These are phyloP conservation scores for Fusarium sp. DNA, from an alignment of 2,329 filamentous ascomycete genomes.

Conservation along the genomic window DNA sequence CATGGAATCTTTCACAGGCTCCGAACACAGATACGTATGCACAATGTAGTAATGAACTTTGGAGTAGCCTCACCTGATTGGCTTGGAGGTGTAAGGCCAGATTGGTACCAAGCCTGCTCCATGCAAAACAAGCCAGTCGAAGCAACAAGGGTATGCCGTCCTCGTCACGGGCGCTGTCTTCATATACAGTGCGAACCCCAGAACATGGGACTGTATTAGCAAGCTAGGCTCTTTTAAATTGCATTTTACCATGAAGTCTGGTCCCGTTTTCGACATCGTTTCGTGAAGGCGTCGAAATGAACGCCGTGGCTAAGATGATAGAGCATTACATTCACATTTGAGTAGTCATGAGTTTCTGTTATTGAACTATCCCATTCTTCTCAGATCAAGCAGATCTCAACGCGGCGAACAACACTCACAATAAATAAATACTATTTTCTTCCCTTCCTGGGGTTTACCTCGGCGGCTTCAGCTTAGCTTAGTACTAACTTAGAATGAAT, in stretches of 20 bases:
- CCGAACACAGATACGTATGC: neutral
- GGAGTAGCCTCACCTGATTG: slow-evolving; percentile 26
- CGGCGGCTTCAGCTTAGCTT: slow-evolving; percentile 32
- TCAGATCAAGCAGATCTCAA: neutral
- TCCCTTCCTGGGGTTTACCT: slow-evolving; percentile 13
- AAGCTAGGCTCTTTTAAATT: neutral
- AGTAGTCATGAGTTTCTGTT: neutral
- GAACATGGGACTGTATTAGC: neutral
- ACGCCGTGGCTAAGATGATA: neutral
- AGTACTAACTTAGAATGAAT: slow-evolving; percentile 4
- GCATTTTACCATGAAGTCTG: neutral
- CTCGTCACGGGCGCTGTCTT: slow-evolving; percentile 5
- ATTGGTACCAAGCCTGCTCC: slow-evolving; percentile 16
- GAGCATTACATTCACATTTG: neutral
- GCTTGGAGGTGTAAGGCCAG: slow-evolving; percentile 9
- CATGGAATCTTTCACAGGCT: slow-evolving; percentile 38
- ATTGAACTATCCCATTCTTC: neutral
- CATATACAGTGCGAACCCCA: slow-evolving; percentile 21
- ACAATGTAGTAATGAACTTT: slow-evolving; percentile 13
- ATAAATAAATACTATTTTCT: neutral
- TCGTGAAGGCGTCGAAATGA: neutral
- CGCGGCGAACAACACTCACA: neutral
- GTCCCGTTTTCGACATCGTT: neutral
- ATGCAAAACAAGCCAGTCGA: slow-evolving; percentile 35
- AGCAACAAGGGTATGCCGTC: slow-evolving; percentile 15